phyloP scores from a whole-genome alignment of 2,329 filamentous ascomycete species.

The Claviceps humidiphila region DNA sequence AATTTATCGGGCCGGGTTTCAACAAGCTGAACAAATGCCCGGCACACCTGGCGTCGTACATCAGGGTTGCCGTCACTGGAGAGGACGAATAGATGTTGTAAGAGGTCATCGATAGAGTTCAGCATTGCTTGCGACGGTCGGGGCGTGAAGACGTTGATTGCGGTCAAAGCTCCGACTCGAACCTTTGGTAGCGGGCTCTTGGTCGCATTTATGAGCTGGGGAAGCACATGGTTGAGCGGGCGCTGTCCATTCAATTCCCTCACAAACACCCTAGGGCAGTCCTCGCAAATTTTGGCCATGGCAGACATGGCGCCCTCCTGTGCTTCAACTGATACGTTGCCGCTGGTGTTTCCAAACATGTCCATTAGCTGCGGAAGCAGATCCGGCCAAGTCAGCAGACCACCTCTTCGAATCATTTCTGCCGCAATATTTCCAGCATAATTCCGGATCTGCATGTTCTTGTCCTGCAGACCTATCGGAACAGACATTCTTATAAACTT shows the following conservation, averaged over 20 bases:
- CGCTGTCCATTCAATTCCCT: conserved; percentile 79
- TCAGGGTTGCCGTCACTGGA: conserved; percentile 65
- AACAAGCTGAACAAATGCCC: conserved; percentile 82
- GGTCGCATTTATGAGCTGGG: conserved; percentile 80
- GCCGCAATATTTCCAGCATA: conserved; percentile 90
- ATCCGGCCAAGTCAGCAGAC: conserved; percentile 82
- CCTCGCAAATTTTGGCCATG: conserved; percentile 90
- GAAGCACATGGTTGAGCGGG: conserved; percentile 77
- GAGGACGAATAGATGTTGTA: conserved; percentile 72
- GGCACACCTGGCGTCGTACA: conserved; percentile 84
- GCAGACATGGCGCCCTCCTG: conserved; percentile 93
- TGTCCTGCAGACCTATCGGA: conserved; percentile 68
- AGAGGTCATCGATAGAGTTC: conserved; percentile 64
- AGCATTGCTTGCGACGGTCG: conserved; percentile 73
- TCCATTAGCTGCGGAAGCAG: conserved; percentile 71
- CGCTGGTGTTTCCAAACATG: conserved; percentile 60
- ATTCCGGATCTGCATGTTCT: conserved; percentile 68
- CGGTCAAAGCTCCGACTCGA: conserved; percentile 63
- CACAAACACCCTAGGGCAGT: conserved; percentile 78
- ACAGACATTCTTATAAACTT: conserved; percentile 68
- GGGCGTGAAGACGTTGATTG: conserved; percentile 85
- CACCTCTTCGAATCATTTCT: conserved; percentile 73
- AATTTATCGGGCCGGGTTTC: conserved; percentile 86
- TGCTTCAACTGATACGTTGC: conserved; percentile 53
- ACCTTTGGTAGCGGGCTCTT: conserved; percentile 64